Base-by-base conservation (phyloP, 31 red algal genomes). In the Porphyra umbilicalis region DNA sequence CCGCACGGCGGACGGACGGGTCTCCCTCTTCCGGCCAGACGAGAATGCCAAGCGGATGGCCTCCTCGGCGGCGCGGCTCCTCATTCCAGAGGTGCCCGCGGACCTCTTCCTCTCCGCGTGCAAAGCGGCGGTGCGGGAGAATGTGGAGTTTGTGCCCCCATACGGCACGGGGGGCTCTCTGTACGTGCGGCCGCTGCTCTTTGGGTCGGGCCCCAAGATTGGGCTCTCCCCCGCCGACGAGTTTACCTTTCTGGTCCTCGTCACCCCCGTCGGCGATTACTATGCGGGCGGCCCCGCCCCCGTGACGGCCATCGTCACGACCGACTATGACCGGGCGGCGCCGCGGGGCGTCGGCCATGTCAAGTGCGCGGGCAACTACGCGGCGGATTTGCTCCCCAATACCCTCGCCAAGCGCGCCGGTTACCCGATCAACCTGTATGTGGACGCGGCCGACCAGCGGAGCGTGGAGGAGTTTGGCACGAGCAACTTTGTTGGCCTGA, bases 401-500 rank as follows among this genome's bases (percentile, higher is more conserved):
- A 79, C 84, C 36, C 78, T 87, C 34, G 85, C 84, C n/a, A 96
- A 94, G 76, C 71, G 76, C 33, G 76, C 85, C 13, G 97, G 97
- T 38, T 96, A 94, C 82, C 86, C 93, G n/a, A 94, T 96, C 75
- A 96, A 96, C 42, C 89, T 99, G 34, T 99, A 96, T 44, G 79
- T 99, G 34, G 93, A 98, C 76, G 84, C 96, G 35, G 34, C 34
- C 10, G 85, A 95, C 79, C 85, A 86, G 76, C 86, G 89, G 67
- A 93, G 81, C 35, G 84, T 98, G n/a, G 93, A 98, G 76, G 96
- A 98, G 86, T 99, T 99, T 91, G 97, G 97, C 15, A 96, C 93
- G 7, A 93, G 90, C 75, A 98, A 98, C 83, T 98, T 98, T 75
- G 77, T 95, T 20, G 96, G 80, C 25, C 38, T 98, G 35, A 84